These are phyloP conservation scores for Talaromyces liani DNA, from an alignment of 495 filamentous ascomycete genomes.

Conservation along the genomic window DNA sequence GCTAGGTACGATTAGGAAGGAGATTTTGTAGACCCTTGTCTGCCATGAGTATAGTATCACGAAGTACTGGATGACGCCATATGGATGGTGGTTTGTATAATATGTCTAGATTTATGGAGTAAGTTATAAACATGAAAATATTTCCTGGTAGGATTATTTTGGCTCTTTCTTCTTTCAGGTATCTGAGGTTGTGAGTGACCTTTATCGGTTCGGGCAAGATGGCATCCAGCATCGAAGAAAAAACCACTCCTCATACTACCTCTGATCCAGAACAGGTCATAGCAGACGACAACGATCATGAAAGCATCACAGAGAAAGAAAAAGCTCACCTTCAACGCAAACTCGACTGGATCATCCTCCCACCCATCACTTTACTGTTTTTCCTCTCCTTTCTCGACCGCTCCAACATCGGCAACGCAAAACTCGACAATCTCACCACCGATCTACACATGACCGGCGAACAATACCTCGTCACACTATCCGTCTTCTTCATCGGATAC, in stretches of 20 bases:
- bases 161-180: neutral
- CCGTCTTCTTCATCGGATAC: conserved; percentile 72
- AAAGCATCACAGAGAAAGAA: conserved; percentile 28
- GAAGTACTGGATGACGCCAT: neutral
- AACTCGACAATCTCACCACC: conserved; percentile 53
- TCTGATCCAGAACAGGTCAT: neutral
- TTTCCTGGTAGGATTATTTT: neutral
- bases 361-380: conserved; percentile 61
- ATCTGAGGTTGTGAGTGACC: neutral
- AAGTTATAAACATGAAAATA: neutral
- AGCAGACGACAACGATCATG: neutral
- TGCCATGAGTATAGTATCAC: neutral
- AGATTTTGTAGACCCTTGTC: neutral
- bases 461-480: conserved; percentile 64
- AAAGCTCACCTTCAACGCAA: conserved; percentile 59
- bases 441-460: conserved; percentile 64
- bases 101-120: neutral
- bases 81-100: neutral
- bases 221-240: neutral
- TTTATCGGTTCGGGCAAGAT: neutral
- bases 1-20: neutral
- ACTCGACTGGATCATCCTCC: conserved; percentile 56
- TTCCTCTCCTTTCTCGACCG: conserved; percentile 68
- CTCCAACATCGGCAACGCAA: conserved; percentile 58
- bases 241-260: neutral